Evolutionary conservation across 768 basidiomycete species (phyloP), one percentile per base, ranked within the genome.

Genomic region (Tubosaeta brunneosetosa): DNA sequence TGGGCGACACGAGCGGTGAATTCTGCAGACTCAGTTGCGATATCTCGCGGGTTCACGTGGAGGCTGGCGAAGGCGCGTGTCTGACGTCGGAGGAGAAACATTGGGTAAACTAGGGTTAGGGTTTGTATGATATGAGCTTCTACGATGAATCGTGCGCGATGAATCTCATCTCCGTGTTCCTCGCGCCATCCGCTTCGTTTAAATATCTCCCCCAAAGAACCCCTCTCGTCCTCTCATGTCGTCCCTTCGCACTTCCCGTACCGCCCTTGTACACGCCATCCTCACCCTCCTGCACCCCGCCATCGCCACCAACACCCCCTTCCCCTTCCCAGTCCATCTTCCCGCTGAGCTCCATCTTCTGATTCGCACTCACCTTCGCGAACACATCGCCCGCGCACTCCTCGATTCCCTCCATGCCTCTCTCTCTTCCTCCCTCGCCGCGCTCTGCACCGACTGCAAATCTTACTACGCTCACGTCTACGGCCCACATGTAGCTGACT

Each of bases 1-100:
- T 80, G 79, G 13, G 75, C 69, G n/a, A 82, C 77, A 13, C 89
- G 82, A 19, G 75, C 74, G 16, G 81, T 72, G 63, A 89, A 87
- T 51, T 77, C 73, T 17, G 75, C 71, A 2, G 73, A 62, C 68
- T 92, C 90, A 37, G 78, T 79, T 26, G 78, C 73, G 1, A 71
- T 58, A 10, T 84, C 75, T 3, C 83, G 88, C 1, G 82, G 78
- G 49, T 79, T 74, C 19, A 87, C 68, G 6, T 83, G 80, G 17
- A 90, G 49, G 71, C 72, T 71, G 12, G 79, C 80, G 69, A 81
- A 74, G 38, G 71, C 57, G 44, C 74, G 67, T 11, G 64, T 8
- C 36, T 54, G 52, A 27, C 46, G 56, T 26, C 40, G 57, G 32
- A 61, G 50, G 27, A 59, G 47, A 33, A 49, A 45, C 66, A 71